These are phyloP conservation scores for Hypoxylon sp. DNA, from an alignment of 2,329 filamentous ascomycete genomes.

Conservation along the genomic window DNA sequence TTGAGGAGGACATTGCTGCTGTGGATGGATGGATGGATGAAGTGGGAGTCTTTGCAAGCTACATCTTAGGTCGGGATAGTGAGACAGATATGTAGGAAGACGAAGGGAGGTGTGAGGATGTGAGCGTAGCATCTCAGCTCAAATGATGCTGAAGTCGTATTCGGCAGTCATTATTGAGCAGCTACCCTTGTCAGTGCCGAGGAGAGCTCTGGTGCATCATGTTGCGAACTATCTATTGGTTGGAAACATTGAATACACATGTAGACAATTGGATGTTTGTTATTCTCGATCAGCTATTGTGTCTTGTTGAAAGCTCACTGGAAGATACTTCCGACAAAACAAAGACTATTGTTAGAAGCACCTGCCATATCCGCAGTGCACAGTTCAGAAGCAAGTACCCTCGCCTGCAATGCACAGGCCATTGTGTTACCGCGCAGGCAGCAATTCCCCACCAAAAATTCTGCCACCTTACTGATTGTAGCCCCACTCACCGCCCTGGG, in stretches of 20 bases:
- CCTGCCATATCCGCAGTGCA: background rate
- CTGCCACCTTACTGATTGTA: background rate
- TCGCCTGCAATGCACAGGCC: too few species aligned
- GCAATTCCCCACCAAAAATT: background rate
- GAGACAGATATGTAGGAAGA: constrained; percentile 4
- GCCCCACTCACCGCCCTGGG: background rate
- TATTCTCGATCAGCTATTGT: background rate
- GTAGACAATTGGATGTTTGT: background rate
- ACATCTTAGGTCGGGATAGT: background rate
- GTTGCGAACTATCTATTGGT: background rate
- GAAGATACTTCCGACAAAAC: too few species aligned
- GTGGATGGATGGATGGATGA: background rate
- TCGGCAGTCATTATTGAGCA: constrained; percentile 21
- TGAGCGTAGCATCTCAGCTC: constrained; percentile 6
- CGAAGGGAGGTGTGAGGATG: background rate
- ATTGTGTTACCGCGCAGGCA: background rate
- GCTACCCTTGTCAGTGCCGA: background rate
- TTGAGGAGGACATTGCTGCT: constrained; percentile 17
- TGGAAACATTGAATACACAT: background rate
- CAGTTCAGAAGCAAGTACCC: too few species aligned
- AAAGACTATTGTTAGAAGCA: background rate
- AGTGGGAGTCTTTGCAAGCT: background rate
- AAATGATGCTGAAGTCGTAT: constrained; percentile 21
- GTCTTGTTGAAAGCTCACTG: too few species aligned
- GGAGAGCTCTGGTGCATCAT: background rate